These are phyloP conservation scores for Hibiscus tridactylites DNA, from an alignment of 345 rosid genomes.

Conservation along the genomic window DNA sequence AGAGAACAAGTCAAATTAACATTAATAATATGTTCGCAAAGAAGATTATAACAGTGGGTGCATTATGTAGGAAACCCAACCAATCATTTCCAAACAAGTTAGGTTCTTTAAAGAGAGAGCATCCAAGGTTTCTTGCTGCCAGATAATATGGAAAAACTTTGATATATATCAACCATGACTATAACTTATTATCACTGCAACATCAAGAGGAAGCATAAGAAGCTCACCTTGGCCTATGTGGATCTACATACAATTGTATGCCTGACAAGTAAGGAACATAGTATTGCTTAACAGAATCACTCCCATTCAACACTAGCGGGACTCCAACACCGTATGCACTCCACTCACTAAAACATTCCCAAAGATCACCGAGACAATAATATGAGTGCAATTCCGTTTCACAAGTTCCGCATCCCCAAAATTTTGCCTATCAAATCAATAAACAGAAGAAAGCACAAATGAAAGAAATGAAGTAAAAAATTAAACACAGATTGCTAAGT, in stretches of 20 bases:
- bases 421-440: slow-evolving; percentile 23
- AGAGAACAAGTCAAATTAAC: no score
- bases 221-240: slow-evolving; percentile 36
- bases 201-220: neutral
- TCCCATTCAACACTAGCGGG: slow-evolving; percentile 30
- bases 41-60: neutral
- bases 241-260: slow-evolving; percentile 47
- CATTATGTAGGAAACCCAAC: neutral
- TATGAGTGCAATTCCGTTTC: slow-evolving; percentile 25
- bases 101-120: neutral
- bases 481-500: no score
- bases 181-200: neutral
- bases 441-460: neutral
- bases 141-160: neutral
- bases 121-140: neutral
- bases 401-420: slow-evolving; percentile 16
- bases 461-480: neutral
- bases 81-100: neutral
- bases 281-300: slow-evolving; percentile 43
- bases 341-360: slow-evolving; percentile 61
- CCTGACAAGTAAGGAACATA: slow-evolving; percentile 67
- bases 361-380: slow-evolving; percentile 41
- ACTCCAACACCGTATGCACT: slow-evolving; percentile 63
- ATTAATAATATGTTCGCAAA: no score
- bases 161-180: neutral